Conservation (phyloP, 139 green algal species). For the Micromonas pusilla region DNA sequence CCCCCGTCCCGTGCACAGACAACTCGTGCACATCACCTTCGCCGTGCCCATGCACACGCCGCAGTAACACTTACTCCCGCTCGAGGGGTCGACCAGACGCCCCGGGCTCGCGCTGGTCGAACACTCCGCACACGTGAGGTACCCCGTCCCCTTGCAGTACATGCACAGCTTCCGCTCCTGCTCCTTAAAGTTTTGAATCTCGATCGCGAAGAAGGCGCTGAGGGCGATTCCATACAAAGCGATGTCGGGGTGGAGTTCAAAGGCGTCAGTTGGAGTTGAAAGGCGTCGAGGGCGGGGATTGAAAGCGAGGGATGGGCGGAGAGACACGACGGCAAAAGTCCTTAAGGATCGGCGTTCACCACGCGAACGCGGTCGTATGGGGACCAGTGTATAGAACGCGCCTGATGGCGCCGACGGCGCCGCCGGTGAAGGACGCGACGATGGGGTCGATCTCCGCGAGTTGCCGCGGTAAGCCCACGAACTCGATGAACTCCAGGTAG, state of each 20-base stretch:
- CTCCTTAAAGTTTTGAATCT: constrained; percentile 86
- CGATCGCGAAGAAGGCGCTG: constrained; percentile 89
- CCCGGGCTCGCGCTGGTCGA: constrained; percentile 33
- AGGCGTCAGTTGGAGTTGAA: too few relatives aligned
- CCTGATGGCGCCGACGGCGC: constrained; percentile 88
- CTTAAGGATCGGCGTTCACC: too few relatives aligned
- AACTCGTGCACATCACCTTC: constrained; percentile 92
- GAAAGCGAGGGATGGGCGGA: too few relatives aligned
- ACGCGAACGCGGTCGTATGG: too few relatives aligned
- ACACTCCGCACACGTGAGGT: constrained; percentile 86
- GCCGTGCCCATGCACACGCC: constrained; percentile 65
- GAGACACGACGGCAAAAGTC: too few relatives aligned
- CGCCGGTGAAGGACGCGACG: constrained; percentile 94
- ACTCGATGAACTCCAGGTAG: constrained; percentile 87
- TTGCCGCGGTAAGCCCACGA: constrained; percentile 80
- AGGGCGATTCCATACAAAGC: too few relatives aligned
- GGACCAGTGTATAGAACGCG: too few relatives aligned
- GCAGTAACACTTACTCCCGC: constrained; percentile 39
- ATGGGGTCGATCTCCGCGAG: constrained; percentile 93
- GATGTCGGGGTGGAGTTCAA: too few relatives aligned
- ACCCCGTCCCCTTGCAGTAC: constrained; percentile 78
- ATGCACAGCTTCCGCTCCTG: constrained; percentile 63
- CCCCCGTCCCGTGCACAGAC: constrained; percentile 88
- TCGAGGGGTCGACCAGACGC: constrained; percentile 11
- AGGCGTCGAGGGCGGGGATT: too few relatives aligned